A percentile compares a stretch with the other conserved stretches of the same genome.
phyloP scores from a whole-genome alignment of 257 asterid species.

The Asclepias syriaca region DNA sequence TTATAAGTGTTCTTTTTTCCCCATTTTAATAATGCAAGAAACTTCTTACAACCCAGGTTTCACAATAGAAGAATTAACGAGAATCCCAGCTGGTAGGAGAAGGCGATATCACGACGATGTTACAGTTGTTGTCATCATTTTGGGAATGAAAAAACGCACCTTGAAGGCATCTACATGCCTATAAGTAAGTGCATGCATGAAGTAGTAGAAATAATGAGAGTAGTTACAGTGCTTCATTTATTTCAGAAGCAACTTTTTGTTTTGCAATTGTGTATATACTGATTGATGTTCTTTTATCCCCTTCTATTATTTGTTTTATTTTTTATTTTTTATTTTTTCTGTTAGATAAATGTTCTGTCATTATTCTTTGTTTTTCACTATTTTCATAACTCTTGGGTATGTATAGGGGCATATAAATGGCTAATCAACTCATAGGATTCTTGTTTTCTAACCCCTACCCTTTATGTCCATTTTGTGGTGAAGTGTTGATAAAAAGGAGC shows the following conservation, averaged over 20 bases:
- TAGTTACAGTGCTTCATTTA: neutral
- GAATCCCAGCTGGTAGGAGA: constrained; percentile 87
- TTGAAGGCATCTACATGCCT: constrained; percentile 75
- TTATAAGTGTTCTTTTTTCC: neutral
- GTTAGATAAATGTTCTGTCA: neutral
- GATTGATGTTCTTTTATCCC: neutral
- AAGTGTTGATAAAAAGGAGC: constrained; percentile 9
- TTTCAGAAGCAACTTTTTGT: neutral
- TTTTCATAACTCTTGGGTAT: neutral
- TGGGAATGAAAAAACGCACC: constrained; percentile 78
- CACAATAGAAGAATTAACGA: constrained; percentile 83
- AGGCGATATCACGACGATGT: constrained; percentile 93
- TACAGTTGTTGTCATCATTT: constrained; percentile 70
- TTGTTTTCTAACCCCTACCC: neutral
- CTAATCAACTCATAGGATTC: neutral
- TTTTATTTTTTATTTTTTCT: too few species aligned
- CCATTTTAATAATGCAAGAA: neutral
- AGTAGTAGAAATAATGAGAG: neutral
- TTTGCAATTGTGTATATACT: constrained; percentile 10
- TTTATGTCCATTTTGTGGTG: neutral
- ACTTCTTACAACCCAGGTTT: constrained; percentile 40
- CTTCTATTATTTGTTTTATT: too few species aligned
- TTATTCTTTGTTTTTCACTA: neutral
- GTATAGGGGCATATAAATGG: neutral
- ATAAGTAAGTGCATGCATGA: constrained; percentile 37